These are phyloP conservation scores for Oryza officinalis DNA, from an alignment of 176 grass and related monocot species.

Conservation along the genomic window DNA sequence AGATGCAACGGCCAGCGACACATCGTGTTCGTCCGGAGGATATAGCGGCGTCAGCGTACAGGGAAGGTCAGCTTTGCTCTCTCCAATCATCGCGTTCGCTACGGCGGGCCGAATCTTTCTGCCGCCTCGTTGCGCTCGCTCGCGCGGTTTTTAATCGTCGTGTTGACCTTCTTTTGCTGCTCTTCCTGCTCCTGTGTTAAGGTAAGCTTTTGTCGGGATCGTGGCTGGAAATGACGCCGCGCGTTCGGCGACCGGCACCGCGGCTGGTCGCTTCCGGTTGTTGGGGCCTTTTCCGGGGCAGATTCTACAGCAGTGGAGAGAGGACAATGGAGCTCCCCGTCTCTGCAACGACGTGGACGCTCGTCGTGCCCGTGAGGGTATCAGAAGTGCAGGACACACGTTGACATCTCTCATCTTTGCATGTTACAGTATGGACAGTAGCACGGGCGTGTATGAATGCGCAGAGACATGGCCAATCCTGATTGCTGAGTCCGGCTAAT, in stretches of 20 bases:
- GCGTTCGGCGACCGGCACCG: not conserved
- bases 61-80: not conserved
- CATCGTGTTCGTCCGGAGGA: not conserved
- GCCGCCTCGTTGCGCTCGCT: not conserved
- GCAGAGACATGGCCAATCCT: no score
- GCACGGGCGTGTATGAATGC: no score
- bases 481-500: no score
- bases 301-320: not conserved
- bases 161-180: not conserved
- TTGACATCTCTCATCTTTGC: not conserved
- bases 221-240: not conserved
- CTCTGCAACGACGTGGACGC: not conserved
- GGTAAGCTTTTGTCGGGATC: conserved; percentile 2
- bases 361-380: no score
- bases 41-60: not conserved
- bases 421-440: no score
- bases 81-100: conserved; percentile 20
- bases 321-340: not conserved
- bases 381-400: not conserved
- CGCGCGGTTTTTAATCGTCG: not conserved
- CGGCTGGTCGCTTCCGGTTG: no score
- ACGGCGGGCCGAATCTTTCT: not conserved
- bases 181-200: not conserved
- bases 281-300: not conserved
- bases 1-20: not conserved